Evolutionary conservation across 2,329 filamentous ascomycete species (phyloP).

Genomic region (Pseudopithomyces maydicus): DNA sequence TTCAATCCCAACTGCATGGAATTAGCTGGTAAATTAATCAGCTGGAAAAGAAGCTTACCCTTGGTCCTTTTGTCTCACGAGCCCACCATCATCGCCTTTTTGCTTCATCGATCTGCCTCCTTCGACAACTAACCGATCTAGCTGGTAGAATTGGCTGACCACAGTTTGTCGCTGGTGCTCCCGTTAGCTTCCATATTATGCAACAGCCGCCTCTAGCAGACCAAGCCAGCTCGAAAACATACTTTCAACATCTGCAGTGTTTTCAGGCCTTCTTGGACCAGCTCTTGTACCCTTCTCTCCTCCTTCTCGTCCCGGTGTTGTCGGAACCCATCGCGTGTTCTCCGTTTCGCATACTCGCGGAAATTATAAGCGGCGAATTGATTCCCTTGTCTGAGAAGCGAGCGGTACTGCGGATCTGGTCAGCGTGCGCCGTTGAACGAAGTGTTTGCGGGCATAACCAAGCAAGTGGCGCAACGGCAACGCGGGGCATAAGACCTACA

Average conservation of each 20-base stretch:
- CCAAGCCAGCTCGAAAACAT: conserved; percentile 27
- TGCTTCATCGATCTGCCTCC: conserved; percentile 80
- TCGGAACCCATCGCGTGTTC: conserved; percentile 88
- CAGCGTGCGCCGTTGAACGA: neutral
- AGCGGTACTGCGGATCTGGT: conserved; percentile 72
- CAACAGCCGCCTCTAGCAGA: neutral
- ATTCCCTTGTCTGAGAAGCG: conserved; percentile 80
- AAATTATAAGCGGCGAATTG: conserved; percentile 98
- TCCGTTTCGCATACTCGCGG: conserved; percentile 90
- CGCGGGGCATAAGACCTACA: conserved; percentile 31
- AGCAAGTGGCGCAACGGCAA: neutral
- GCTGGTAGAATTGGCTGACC: conserved; percentile 91
- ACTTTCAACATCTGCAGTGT: conserved; percentile 93
- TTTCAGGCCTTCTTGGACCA: conserved; percentile 85
- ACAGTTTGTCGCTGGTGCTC: conserved; percentile 82
- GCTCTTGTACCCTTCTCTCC: conserved; percentile 77
- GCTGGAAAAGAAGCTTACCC: conserved; percentile 63
- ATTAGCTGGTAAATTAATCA: neutral
- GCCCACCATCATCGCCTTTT: conserved; percentile 66
- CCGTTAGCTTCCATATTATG: conserved; percentile 43
- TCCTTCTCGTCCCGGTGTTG: conserved; percentile 78
- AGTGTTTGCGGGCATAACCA: neutral
- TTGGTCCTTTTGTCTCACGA: conserved; percentile 77
- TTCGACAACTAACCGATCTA: conserved; percentile 91
- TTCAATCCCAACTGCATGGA: conserved; percentile 11